Base-by-base conservation (phyloP, 1,284 basidiomycete species). In the Austroboletus rostrupii region DNA sequence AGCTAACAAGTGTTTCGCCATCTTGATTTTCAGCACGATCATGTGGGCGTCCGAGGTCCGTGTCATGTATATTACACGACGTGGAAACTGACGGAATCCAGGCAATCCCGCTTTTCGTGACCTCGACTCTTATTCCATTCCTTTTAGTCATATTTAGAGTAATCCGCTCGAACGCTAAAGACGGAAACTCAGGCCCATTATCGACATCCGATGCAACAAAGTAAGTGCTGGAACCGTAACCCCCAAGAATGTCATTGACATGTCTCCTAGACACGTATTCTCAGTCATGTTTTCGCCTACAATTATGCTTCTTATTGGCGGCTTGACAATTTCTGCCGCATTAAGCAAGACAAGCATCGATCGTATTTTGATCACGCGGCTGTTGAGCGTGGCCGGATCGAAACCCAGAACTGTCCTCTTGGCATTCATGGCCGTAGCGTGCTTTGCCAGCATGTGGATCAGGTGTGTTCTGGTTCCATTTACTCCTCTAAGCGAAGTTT, bases 391-490 rank as follows among this genome's bases (percentile, higher is more conserved):
- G 43, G 97, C 97, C 3, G 96, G 97, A 1, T 89, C 91, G 9
- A 79, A 80, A 50, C 97, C 95, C 1, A 85, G 83, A 57, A 83
- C 81, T 0, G 95, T 99, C 2, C 74, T 99, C 16, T 79, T 99
- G 35, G 90, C 93, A 0, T 92, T 98, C 70, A 99, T 99, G 97
- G 83, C 78, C 36, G 95, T 99, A 5, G 90, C 95, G 1, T 97
- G 95, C 65, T 99, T 99, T 66, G 94, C 96, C 2, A 93, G 90
- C 67, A 99, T 98, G 97, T 99, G 95, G 97, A 98, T 99, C 62
- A 89, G 85, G 80, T 91, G 67, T 50, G 76, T 68, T 62, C 61
- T 23, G 55, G 61, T 32, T 64, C 65, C 32, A 14, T 43, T 37
- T 35, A 11, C 53, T 62, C 65, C 47, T 45, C 51, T 50, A 37